Evolutionary conservation across 352 stramenopile genomes (phyloP).

Genomic region (Phytophthora ramorum): DNA sequence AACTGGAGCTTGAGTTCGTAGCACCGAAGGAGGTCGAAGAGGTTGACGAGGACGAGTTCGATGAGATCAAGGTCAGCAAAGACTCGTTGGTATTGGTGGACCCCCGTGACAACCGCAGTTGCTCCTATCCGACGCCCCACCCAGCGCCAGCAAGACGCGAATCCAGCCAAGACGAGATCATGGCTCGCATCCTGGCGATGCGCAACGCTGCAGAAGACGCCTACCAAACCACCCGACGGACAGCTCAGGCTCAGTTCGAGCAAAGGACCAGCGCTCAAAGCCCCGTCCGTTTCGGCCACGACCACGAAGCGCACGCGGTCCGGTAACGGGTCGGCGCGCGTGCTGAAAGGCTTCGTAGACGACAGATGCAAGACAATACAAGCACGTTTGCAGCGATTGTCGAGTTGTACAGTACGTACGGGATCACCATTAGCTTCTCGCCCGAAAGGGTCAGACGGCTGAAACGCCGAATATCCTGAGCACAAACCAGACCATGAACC

Average conservation of each 20-base stretch:
- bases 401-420: not conserved
- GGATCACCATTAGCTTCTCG: constrained; percentile 15
- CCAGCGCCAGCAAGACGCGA: constrained; percentile 5
- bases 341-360: constrained; percentile 13
- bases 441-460: constrained; percentile 21
- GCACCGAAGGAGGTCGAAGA: constrained; percentile 8
- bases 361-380: not conserved
- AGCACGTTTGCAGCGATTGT: constrained; percentile 14
- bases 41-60: constrained; percentile 21
- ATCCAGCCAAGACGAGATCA: constrained; percentile 24
- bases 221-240: constrained; percentile 48
- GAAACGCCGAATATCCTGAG: constrained; percentile 28
- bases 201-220: constrained; percentile 59
- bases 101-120: constrained; percentile 16
- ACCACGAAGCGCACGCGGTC: constrained; percentile 2
- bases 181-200: constrained; percentile 66
- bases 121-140: constrained; percentile 7
- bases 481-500: constrained; percentile 7
- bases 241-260: constrained; percentile 21
- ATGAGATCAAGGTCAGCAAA: constrained; percentile 22
- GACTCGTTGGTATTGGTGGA: constrained; percentile 14
- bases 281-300: constrained; percentile 21
- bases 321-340: constrained; percentile 6
- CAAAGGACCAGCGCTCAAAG: constrained; percentile 20
- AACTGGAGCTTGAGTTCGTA: constrained; percentile 21